Evolutionary conservation across 2,329 filamentous ascomycete genomes (phyloP), one percentile per base, ranked within the genome.

Genomic region (Aaosphaeria pasadenensis): DNA sequence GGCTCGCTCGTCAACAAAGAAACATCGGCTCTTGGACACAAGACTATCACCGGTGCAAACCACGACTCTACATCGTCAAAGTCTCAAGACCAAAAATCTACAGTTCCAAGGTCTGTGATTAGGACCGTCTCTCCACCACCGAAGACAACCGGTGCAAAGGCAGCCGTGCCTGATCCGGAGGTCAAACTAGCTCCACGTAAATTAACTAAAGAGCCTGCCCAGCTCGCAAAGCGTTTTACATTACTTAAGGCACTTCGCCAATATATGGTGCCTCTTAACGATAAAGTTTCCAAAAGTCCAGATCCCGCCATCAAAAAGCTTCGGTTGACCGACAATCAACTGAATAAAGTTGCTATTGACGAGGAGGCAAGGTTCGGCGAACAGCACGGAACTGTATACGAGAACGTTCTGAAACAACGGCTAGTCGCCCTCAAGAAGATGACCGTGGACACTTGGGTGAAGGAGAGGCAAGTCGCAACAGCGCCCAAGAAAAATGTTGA

Each of bases 391-490:
- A 71, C 79, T 0, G 83, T 97, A 30, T 99, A 99, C 62, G 76
- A 80, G 6, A 96, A 95, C 59, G 76, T 91, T 29, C 83, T 97
- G 67, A 95, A 91, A 64, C 88, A 90, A 55, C 84, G 84, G 32
- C 86, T 97, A 49, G 79, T 87, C 58, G 78, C 78, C 39, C 84
- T 91, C 63, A 89, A 87, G 62, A 87, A 86, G 52, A 91, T 95
- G 87, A 77, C 75, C 1, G 63, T 83, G 3, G 76, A 79, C 4
- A 80, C 88, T 42, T 97, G 91, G 89, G 81, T 82, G 50, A 78
- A 82, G 30, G 83, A 86, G 53, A 75, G 82, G 31, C 60, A 62
- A 30, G 64, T 68, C 36, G 53, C 61, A 38, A 31, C 62, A 30
- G 52, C 59, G 43, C 9, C 33, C 33, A 36, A 9, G n/a, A 36